Base-by-base conservation (phyloP, 2,329 filamentous ascomycete species). In the Colletotrichum sp. region DNA sequence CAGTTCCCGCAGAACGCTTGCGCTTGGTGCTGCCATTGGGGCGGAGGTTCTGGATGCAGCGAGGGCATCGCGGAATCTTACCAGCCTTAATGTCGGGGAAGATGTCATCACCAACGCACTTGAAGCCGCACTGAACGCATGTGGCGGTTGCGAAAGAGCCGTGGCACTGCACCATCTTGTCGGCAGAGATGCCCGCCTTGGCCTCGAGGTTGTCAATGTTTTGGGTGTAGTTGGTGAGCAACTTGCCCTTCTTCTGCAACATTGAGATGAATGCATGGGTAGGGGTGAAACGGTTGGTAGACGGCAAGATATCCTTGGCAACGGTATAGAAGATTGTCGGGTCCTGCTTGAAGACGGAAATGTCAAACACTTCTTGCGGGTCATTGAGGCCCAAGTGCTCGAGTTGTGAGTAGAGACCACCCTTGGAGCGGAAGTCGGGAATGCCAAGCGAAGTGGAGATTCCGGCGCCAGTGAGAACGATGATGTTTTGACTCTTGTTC, bases 181-280 rank as follows among this genome's bases (percentile, higher is more conserved):
- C 93, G 2, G 92, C 90, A 26, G 88, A 86, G 76, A 99, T 95
- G 26, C 97, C 97, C 0, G 96, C 96, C 81, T 94, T 93, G 77
- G 93, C 91, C 84, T 99, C 96, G 67, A 98, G 92, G 80, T 98
- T 98, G 87, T 99, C 97, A 81, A 99, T 99, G 84, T 99, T 99
- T 83, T 99, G 97, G 1, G 97, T 98, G 87, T 98, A 99, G 86
- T 99, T 98, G 57, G 96, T 99, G 75, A 98, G 91, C 8, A 99
- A 91, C 84, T 98, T 98, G 78, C 92, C 93, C 84, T 96, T 94
- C 79, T 96, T 91, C 84, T 99, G 95, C 43, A 99, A 90, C 80
- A 98, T 90, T 39, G 93, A 92, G 81, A 99, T 98, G 86, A 99
- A 99, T 69, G 94, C 93, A 87, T 99, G 97, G 0, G 97, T 99